Evolutionary conservation across 2,329 filamentous ascomycete genomes (phyloP).

Genomic region (Simplicillium aogashimaense): DNA sequence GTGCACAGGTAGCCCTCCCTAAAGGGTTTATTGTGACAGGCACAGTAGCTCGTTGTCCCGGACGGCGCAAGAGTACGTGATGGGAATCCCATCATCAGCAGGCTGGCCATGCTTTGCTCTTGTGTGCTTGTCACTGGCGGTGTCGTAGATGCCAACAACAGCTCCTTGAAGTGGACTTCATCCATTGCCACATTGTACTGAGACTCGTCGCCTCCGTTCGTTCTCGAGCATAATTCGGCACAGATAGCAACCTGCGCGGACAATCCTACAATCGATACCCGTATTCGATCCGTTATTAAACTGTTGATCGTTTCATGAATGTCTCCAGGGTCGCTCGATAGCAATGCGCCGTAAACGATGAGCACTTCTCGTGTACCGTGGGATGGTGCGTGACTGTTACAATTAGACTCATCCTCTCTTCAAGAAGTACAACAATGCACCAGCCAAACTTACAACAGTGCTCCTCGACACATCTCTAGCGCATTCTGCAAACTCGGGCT

Average conservation of each 20-base stretch:
- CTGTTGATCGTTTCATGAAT: slow-evolving; percentile 81
- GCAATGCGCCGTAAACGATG: slow-evolving; percentile 80
- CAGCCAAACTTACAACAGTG: slow-evolving; percentile 56
- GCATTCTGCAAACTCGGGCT: slow-evolving; percentile 85
- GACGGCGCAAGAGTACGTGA: slow-evolving; percentile 67
- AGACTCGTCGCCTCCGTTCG: slow-evolving; percentile 68
- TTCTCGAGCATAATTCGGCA: slow-evolving; percentile 76
- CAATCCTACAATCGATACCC: slow-evolving; percentile 81
- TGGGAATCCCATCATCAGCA: slow-evolving; percentile 98
- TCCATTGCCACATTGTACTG: slow-evolving; percentile 80
- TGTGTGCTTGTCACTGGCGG: slow-evolving; percentile 70
- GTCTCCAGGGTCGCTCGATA: slow-evolving; percentile 87
- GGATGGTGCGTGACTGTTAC: slow-evolving; percentile 67
- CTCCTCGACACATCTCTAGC: slow-evolving; percentile 86
- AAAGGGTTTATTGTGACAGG: slow-evolving; percentile 76
- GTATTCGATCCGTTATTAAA: slow-evolving; percentile 73
- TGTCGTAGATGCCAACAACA: slow-evolving; percentile 82
- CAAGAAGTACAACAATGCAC: neutral
- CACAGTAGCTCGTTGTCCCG: slow-evolving; percentile 64
- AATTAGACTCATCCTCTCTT: slow-evolving; percentile 6
- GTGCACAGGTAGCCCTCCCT: slow-evolving; percentile 87
- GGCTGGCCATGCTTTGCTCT: slow-evolving; percentile 47
- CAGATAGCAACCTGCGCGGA: slow-evolving; percentile 90
- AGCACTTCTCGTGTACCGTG: slow-evolving; percentile 92
- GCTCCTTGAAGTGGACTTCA: slow-evolving; percentile 65